A percentile compares a stretch with the other conserved stretches of the same genome.
phyloP scores from a whole-genome alignment of 148 eudicot species.

The Chenopodium berlandieri region DNA sequence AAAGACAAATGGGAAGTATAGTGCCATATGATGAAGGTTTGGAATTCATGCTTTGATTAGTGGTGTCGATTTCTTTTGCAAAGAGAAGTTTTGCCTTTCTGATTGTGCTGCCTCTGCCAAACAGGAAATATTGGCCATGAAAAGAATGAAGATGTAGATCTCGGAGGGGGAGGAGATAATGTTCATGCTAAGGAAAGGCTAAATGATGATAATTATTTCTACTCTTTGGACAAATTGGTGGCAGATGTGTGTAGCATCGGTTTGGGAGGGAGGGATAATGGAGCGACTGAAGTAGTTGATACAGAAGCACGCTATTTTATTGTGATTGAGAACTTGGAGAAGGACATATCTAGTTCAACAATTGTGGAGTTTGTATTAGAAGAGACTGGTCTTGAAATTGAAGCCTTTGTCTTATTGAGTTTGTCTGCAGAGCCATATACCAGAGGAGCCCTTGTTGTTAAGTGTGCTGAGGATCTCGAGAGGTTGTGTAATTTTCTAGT shows the following conservation, averaged over 20 bases:
- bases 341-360: conserved; percentile 37
- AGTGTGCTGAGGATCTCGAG: conserved; percentile 34
- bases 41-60: not conserved
- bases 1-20: not conserved
- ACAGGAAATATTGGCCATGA: conserved; percentile 28
- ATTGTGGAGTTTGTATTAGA: conserved; percentile 44
- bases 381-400: conserved; percentile 38
- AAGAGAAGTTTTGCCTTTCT: not conserved
- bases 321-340: conserved; percentile 57
- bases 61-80: not conserved
- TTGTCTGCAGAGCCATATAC: conserved; percentile 36
- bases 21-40: conserved; percentile 13
- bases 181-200: not conserved
- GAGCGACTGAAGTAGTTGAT: not conserved
- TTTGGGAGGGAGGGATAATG: conserved; percentile 25
- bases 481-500: conserved; percentile 38
- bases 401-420: conserved; percentile 46
- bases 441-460: conserved; percentile 45
- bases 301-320: conserved; percentile 27
- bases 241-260: conserved; percentile 19
- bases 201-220: not conserved
- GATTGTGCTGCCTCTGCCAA: conserved; percentile 5
- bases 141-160: conserved; percentile 28
- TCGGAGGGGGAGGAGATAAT: conserved; percentile 20
- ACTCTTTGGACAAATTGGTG: not conserved